These are phyloP conservation scores for Fusarium foetens DNA, from an alignment of 2,329 filamentous ascomycete species.

Conservation along the genomic window DNA sequence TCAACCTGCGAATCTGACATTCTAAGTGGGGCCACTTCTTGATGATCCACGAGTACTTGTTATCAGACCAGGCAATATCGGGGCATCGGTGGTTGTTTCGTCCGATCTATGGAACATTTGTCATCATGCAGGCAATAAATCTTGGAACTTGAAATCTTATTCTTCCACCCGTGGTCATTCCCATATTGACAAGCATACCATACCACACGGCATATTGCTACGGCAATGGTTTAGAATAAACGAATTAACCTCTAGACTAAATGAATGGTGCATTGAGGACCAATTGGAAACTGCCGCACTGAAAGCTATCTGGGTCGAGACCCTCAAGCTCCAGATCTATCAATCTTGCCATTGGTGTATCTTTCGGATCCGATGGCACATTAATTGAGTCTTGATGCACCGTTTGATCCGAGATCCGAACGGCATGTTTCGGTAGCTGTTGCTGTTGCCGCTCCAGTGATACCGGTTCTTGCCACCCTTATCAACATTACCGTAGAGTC, in stretches of 20 bases:
- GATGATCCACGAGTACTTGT: neutral
- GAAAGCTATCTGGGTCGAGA: neutral
- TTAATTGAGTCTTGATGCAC: fast-evolving
- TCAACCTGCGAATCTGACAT: neutral
- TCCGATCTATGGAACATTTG: neutral
- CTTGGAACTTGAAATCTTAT: neutral
- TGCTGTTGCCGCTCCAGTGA: neutral
- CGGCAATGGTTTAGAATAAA: neutral
- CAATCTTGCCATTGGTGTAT: neutral
- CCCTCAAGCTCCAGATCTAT: neutral
- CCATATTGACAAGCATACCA: neutral
- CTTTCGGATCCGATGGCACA: neutral
- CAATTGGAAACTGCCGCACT: neutral
- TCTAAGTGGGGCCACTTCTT: neutral
- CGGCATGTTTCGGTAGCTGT: neutral
- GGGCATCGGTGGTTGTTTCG: neutral
- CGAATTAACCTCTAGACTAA: too few relatives aligned
- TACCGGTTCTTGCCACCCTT: neutral
- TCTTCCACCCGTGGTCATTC: neutral
- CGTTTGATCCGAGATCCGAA: neutral
- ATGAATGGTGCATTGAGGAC: neutral
- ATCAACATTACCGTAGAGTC: too few relatives aligned
- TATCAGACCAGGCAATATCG: neutral
- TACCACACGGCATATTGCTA: neutral
- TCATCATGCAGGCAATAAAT: neutral